Percentiles rank a stretch among this genome's conserved stretches.
phyloP scores from a whole-genome alignment of 2,329 filamentous ascomycete species.

The Talaromyces islandicus region DNA sequence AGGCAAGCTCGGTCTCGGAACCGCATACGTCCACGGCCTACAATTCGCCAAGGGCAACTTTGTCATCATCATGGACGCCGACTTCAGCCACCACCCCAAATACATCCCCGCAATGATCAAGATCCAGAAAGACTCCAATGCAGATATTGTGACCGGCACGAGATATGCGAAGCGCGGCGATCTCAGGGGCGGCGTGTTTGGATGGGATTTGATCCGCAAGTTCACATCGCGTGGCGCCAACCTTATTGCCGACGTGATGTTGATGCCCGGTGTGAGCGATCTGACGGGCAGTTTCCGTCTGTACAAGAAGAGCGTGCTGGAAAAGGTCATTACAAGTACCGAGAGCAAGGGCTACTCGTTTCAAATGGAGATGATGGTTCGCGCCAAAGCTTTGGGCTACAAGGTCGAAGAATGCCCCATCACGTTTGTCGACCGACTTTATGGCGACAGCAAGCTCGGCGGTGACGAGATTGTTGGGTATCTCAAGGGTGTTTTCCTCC shows the following conservation, averaged over 20 bases:
- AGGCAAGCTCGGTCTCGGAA: slow-evolving; percentile 95
- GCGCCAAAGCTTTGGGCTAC: slow-evolving; percentile 92
- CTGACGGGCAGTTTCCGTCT: slow-evolving; percentile 89
- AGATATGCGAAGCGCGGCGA: slow-evolving; percentile 72
- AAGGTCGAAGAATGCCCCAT: slow-evolving; percentile 94
- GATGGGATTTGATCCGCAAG: slow-evolving; percentile 92
- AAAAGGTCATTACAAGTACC: slow-evolving; percentile 83
- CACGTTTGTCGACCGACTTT: slow-evolving; percentile 89
- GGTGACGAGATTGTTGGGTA: slow-evolving; percentile 96
- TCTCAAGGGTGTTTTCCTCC: slow-evolving; percentile 71
- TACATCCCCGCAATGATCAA: slow-evolving; percentile 94
- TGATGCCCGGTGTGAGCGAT: slow-evolving; percentile 90
- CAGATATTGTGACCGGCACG: slow-evolving; percentile 96
- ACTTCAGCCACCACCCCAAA: slow-evolving; percentile 98
- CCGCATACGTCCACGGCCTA: slow-evolving; percentile 90
- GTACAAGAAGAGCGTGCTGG: slow-evolving; percentile 84
- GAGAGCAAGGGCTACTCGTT: slow-evolving; percentile 98
- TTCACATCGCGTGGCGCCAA: slow-evolving; percentile 70
- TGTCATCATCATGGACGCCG: slow-evolving; percentile 99
- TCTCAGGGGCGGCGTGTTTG: slow-evolving; percentile 70
- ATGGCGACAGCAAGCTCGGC: slow-evolving; percentile 91
- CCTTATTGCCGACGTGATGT: slow-evolving; percentile 88
- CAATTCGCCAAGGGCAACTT: slow-evolving; percentile 88
- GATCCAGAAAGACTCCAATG: slow-evolving; percentile 69
- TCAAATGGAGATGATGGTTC: slow-evolving; percentile 99